Evolutionary conservation across 2,329 filamentous ascomycete genomes (phyloP), one percentile per base, ranked within the genome.

Genomic region (Verticillium isaacii): DNA sequence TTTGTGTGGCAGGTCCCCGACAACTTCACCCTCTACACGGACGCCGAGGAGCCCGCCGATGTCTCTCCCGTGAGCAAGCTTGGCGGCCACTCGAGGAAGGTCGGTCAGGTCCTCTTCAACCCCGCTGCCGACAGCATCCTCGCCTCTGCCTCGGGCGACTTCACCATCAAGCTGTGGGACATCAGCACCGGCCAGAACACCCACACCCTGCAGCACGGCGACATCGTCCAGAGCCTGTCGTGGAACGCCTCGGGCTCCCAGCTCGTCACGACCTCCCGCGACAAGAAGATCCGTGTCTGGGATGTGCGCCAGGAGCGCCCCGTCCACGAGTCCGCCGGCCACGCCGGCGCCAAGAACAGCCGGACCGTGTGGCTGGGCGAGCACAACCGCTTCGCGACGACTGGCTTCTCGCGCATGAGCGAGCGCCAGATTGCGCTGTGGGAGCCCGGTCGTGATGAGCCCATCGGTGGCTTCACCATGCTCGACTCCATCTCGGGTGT

Each of bases 211-310:
- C 93, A 91, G 77, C 90, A 97, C 75, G 87, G 85, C 66, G 95
- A 99, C 71, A 93, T 97, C 67, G 91, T 98, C 45, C 95, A 98
- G 77, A 96, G 92, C 65, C 82, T 98, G 70, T 96, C 94, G 34
- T 99, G 94, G 94, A 97, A 91, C 77, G 92, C 93, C 66, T 89
- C 91, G 68, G 95, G 95, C 63, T 88, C 88, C 61, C 83, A 95
- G 74, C 80, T 99, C 63, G 93, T 91, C 57, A 98, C 95, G 8
- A 98, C 95, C 9, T 97, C 93, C 64, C 87, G 95, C 71, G 95
- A 99, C 85, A 99, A 99, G 89, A 97, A 97, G 82, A 84, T 99
- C 66, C 89, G 95, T 64, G 89, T 98, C 66, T 99, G 95, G 95
- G 95, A 99, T 82, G 92, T 94, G 63, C 89, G 95, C 73, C 93